Base-by-base conservation (phyloP, 75 land plant genomes). In the Pinus taeda region DNA sequence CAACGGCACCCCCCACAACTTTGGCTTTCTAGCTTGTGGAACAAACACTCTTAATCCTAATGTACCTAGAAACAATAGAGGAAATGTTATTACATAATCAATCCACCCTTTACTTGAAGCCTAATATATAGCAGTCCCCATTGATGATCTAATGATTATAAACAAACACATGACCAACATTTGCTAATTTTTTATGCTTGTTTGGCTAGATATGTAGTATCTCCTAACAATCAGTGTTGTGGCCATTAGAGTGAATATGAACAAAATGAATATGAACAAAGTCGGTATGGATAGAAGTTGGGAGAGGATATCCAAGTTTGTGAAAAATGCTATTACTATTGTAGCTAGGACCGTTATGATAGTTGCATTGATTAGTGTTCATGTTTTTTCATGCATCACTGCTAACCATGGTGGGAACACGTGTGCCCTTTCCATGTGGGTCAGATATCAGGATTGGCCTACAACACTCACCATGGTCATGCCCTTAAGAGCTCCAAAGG, bases 191-290 rank as follows among this genome's bases (percentile, higher is more conserved):
- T 30, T 4, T 0, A 3, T 0, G 0, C 85, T 30, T 3, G 97
- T 94, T 36, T 37, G 82, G 0, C 83, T 85, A 4, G 76, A 67
- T 18, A 78, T 88, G 77, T 91, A 94, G 84, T 93, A 88, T 1
- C 93, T 86, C 12, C 97, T 3, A 0, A 30, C 33, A 30, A 30
- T 0, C 1, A 30, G 33, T 30, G 33, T 1, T 30, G 1, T 30
- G 33, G 97, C 93, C 36, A 94, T 91, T 4, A 94, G 87, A 80
- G 75, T 83, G 92, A 94, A 94, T 82, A 93, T 88, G 85, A 89
- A 30, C 33, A 30, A 30, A 30, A 1, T 30, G 33, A 0, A n/a
- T n/a, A n/a, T n/a, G n/a, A n/a, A 89, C 36, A 93, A 87, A 6
- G 93, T 90, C 76, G 87, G 81, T 59, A 93, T 85, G 33, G 33